These are phyloP conservation scores for Auricularia sp. DNA, from an alignment of 768 basidiomycete species.

Conservation along the genomic window DNA sequence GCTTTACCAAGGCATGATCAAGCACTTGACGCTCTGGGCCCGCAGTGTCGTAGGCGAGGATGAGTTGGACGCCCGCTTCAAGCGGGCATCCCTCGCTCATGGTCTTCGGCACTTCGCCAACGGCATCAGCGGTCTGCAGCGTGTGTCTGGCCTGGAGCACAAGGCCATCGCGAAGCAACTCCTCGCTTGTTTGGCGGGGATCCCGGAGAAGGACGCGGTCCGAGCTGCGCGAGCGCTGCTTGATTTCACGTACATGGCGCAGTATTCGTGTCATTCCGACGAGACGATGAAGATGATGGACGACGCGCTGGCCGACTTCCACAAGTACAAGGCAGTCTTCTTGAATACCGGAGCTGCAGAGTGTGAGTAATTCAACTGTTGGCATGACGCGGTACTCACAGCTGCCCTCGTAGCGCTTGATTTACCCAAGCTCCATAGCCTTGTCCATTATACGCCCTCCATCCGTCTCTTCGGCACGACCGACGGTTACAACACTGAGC, in stretches of 20 bases:
- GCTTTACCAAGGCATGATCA: slow-evolving; percentile 9
- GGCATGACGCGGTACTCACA: background rate
- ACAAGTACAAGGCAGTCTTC: slow-evolving; percentile 11
- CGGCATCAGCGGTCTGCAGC: slow-evolving; percentile 8
- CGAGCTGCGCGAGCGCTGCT: slow-evolving; percentile 9
- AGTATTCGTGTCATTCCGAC: slow-evolving; percentile 9
- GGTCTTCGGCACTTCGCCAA: slow-evolving; percentile 8
- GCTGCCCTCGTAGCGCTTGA: slow-evolving; percentile 19
- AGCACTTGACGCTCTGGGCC: slow-evolving; percentile 8
- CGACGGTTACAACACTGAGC: slow-evolving; percentile 32
- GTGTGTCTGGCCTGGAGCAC: slow-evolving; percentile 8
- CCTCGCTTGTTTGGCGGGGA: background rate
- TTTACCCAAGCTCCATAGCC: slow-evolving; percentile 32
- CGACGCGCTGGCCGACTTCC: slow-evolving; percentile 23
- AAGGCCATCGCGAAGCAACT: slow-evolving; percentile 6
- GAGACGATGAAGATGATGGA: slow-evolving; percentile 13
- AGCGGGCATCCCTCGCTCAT: slow-evolving; percentile 4
- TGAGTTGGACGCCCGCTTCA: slow-evolving; percentile 7
- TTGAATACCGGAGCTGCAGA: background rate
- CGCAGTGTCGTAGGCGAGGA: background rate
- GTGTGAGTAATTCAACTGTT: slow-evolving; percentile 9
- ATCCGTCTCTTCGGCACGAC: slow-evolving; percentile 26
- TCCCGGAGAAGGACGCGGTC: background rate
- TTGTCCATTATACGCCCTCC: slow-evolving; percentile 22
- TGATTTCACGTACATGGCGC: slow-evolving; percentile 20